Percentiles rank a stretch among this genome's conserved stretches.
Conservation (phyloP, 1,284 basidiomycete genomes). For the Naganishia cerealis region DNA sequence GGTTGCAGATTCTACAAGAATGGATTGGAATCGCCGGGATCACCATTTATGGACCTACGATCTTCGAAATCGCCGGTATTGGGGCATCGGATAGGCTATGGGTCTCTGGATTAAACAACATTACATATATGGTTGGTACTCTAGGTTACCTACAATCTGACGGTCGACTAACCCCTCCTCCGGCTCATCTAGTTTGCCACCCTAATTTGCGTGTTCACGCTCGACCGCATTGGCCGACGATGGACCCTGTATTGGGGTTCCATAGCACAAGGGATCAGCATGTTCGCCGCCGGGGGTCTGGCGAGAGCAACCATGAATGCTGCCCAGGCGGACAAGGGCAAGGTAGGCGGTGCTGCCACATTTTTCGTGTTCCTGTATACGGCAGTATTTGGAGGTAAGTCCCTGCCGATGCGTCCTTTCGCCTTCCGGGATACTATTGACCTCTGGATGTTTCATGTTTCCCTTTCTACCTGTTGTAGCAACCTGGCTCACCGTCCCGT, state of each 20-base stretch:
- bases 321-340: constrained; percentile 30
- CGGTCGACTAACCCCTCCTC: neutral
- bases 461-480: constrained; percentile 16
- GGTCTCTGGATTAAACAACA: constrained; percentile 45
- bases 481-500: constrained; percentile 45
- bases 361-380: constrained; percentile 43
- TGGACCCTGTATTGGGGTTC: constrained; percentile 40
- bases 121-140: constrained; percentile 40
- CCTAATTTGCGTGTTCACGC: constrained; percentile 44
- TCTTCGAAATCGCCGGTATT: constrained; percentile 44
- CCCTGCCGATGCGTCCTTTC: neutral
- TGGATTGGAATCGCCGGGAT: constrained; percentile 44
- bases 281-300: constrained; percentile 42
- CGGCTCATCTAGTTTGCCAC: constrained; percentile 35
- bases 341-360: constrained; percentile 38
- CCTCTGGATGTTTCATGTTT: neutral
- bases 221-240: constrained; percentile 47
- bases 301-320: constrained; percentile 38
- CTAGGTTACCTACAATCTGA: neutral
- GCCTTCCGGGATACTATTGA: neutral
- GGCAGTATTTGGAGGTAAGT: constrained; percentile 37
- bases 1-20: constrained; percentile 48
- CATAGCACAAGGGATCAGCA: constrained; percentile 38
- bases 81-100: constrained; percentile 43
- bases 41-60: constrained; percentile 39